phyloP scores from a whole-genome alignment of 768 basidiomycete genomes.

The Podaxis carcinomalis region DNA sequence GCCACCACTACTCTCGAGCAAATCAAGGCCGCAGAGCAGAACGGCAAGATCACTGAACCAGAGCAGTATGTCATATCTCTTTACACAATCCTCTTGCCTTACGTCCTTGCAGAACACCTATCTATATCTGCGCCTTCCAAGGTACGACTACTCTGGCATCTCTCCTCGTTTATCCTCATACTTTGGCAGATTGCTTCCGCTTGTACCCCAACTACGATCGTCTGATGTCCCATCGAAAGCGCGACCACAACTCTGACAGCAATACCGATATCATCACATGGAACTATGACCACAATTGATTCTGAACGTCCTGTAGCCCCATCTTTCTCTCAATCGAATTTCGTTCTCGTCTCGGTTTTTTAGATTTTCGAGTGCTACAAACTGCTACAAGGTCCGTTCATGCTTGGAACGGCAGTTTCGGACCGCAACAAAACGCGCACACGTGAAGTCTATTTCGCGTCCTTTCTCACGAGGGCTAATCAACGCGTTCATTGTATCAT shows the following conservation, averaged over 20 bases:
- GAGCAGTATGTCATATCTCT: slow-evolving; percentile 47
- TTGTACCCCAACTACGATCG: slow-evolving; percentile 69
- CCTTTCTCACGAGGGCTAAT: neutral
- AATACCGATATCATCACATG: slow-evolving; percentile 61
- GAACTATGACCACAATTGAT: slow-evolving; percentile 43
- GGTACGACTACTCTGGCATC: slow-evolving; percentile 30
- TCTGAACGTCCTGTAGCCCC: neutral
- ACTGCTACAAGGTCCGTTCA: neutral
- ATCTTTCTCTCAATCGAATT: neutral
- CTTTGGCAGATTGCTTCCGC: slow-evolving; percentile 54
- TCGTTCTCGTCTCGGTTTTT: neutral
- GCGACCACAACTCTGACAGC: slow-evolving; percentile 62
- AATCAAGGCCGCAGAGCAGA: slow-evolving; percentile 34
- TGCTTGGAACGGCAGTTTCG: neutral
- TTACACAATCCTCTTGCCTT: neutral
- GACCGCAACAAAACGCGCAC: neutral
- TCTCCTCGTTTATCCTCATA: neutral
- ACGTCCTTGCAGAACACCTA: slow-evolving; percentile 52
- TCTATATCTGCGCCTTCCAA: slow-evolving; percentile 72
- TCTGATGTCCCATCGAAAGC: slow-evolving; percentile 66
- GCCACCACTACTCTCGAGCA: slow-evolving; percentile 54
- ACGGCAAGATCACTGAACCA: slow-evolving; percentile 62
- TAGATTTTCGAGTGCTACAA: neutral
- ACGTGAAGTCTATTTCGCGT: neutral
- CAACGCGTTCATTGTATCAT: neutral